Conservation (phyloP, 2,329 filamentous ascomycete species). For the Calonectria multiphialidica region DNA sequence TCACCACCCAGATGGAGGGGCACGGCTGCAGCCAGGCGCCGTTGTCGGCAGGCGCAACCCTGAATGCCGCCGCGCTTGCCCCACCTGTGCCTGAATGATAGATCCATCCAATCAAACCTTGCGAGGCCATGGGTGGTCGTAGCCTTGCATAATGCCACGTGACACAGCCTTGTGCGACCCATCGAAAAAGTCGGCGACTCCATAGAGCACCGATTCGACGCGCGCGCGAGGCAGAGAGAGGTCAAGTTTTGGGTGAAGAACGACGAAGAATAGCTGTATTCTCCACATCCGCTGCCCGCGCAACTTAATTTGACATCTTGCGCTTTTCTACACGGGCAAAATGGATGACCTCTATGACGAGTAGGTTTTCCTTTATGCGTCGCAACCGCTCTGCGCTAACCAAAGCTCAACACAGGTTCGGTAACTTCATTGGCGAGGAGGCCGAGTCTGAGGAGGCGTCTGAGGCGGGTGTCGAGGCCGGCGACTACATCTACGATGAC, state of each 20-base stretch:
- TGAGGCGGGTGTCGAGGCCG: constrained; percentile 78
- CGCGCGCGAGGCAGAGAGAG: constrained; percentile 39
- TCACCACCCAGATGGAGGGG: constrained; percentile 35
- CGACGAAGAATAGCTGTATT: constrained; percentile 34
- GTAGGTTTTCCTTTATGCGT: constrained; percentile 56
- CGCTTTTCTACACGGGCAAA: constrained; percentile 36
- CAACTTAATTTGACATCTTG: constrained; percentile 27
- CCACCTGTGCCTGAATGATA: constrained; percentile 37
- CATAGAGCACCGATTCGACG: constrained; percentile 21
- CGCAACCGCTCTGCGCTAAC: constrained; percentile 33
- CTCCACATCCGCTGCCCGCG: constrained; percentile 34
- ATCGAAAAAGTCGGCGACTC: constrained; percentile 45
- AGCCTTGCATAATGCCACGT: constrained; percentile 39
- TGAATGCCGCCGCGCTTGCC: constrained; percentile 22
- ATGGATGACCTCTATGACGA: constrained; percentile 99
- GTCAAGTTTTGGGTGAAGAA: constrained; percentile 33
- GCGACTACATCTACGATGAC: constrained; percentile 86
- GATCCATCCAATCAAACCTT: constrained; percentile 13
- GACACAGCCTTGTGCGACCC: constrained; percentile 36
- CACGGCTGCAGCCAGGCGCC: constrained; percentile 41
- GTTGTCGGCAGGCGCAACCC: constrained; percentile 38
- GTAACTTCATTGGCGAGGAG: constrained; percentile 97
- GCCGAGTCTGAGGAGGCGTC: constrained; percentile 88
- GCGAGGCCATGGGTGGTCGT: neutral
- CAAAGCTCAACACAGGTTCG: constrained; percentile 73